Conservation (phyloP, 1,284 basidiomycete species). For the Cryptococcus maquisensis region DNA sequence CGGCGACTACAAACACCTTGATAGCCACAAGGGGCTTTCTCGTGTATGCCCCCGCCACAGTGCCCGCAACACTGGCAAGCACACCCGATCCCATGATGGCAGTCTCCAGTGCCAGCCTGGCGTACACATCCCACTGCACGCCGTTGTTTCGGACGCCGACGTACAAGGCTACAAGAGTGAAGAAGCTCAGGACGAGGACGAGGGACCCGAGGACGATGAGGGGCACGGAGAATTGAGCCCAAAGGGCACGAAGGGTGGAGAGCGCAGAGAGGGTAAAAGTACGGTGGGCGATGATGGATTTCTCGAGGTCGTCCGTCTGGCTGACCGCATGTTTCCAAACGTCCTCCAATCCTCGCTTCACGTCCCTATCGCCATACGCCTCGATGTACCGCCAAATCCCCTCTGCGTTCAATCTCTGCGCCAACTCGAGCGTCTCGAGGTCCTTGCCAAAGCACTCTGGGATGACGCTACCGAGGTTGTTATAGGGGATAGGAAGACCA, state of each 20-base stretch:
- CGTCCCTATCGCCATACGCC: slow-evolving; percentile 70
- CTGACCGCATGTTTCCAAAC: slow-evolving; percentile 15
- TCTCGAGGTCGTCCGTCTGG: slow-evolving; percentile 4
- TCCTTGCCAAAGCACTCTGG: slow-evolving; percentile 72
- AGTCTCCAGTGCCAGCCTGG: slow-evolving; percentile 40
- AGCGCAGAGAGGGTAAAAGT: slow-evolving; percentile 64
- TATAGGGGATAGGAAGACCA: slow-evolving; percentile 90
- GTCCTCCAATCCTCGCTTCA: slow-evolving; percentile 59
- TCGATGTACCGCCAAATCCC: slow-evolving; percentile 77
- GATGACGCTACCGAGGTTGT: slow-evolving; percentile 85
- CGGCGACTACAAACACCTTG: slow-evolving; percentile 18
- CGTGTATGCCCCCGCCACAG: slow-evolving; percentile 31
- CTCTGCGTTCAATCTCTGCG: slow-evolving; percentile 66
- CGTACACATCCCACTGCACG: slow-evolving; percentile 41
- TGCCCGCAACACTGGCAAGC: slow-evolving; percentile 29
- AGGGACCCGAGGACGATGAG: slow-evolving; percentile 65
- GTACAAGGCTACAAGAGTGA: slow-evolving; percentile 45
- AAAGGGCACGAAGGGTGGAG: slow-evolving; percentile 70
- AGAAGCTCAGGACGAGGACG: slow-evolving; percentile 47
- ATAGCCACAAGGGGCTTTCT: slow-evolving; percentile 54
- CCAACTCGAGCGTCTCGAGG: slow-evolving; percentile 54
- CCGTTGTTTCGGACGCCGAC: slow-evolving; percentile 40
- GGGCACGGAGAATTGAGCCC: slow-evolving; percentile 87
- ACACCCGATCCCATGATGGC: slow-evolving; percentile 21
- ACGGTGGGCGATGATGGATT: slow-evolving; percentile 25